A percentile compares a stretch with the other conserved stretches of the same genome.
Evolutionary conservation across 306 rosid genomes (phyloP).

Genomic region (Cucurbita ficifolia): DNA sequence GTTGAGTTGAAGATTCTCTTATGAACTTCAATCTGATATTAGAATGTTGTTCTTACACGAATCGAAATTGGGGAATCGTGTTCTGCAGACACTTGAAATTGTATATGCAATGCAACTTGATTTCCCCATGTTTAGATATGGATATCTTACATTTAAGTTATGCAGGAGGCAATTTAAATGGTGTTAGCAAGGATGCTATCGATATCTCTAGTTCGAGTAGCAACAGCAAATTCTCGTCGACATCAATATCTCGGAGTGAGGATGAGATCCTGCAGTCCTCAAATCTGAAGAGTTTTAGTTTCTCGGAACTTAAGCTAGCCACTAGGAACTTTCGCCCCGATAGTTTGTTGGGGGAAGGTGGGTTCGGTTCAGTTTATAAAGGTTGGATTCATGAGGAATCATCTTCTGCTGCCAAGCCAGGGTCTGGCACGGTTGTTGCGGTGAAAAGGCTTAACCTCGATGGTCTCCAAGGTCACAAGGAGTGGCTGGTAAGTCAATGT

Average conservation of each 20-base stretch:
- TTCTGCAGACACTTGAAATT: neutral
- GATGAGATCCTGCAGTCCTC: slow-evolving; percentile 39
- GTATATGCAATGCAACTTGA: neutral
- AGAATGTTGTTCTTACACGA: neutral
- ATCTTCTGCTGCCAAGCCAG: slow-evolving; percentile 33
- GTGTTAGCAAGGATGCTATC: slow-evolving; percentile 10
- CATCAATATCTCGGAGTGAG: slow-evolving; percentile 31
- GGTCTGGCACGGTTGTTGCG: slow-evolving; percentile 36
- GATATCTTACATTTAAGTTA: slow-evolving; percentile 4
- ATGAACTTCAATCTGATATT: neutral
- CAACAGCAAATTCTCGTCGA: slow-evolving; percentile 30
- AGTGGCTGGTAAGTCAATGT: slow-evolving; percentile 36
- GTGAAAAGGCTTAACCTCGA: slow-evolving; percentile 37
- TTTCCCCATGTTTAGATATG: neutral
- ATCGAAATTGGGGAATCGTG: neutral
- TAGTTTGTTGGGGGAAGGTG: slow-evolving; percentile 45
- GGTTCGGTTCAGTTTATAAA: slow-evolving; percentile 38
- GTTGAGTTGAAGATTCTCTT: neutral
- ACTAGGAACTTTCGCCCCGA: slow-evolving; percentile 41
- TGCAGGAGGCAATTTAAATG: slow-evolving; percentile 21
- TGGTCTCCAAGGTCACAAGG: slow-evolving; percentile 36
- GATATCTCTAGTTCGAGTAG: slow-evolving; percentile 20
- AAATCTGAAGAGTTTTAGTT: slow-evolving; percentile 31
- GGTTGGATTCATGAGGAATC: slow-evolving; percentile 45
- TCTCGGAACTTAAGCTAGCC: slow-evolving; percentile 27